Evolutionary conservation across 495 filamentous ascomycete genomes (phyloP), one percentile per base, ranked within the genome.

Genomic region (Aspergillus ostianus): DNA sequence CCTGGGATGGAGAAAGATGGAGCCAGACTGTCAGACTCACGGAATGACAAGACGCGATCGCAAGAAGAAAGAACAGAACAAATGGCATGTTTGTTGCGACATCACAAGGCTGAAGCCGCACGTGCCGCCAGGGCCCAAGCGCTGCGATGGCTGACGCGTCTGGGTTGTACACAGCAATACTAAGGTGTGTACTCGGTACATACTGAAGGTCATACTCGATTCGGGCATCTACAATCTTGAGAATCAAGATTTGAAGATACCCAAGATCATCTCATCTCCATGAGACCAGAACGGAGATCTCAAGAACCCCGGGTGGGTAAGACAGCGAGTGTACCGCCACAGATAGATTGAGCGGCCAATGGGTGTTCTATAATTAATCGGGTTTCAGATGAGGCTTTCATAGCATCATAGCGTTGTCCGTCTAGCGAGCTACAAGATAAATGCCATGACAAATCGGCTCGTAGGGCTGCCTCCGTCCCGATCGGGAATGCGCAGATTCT

Each of bases 141-240:
- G 54, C 27, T 26, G 18, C n/a, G 46, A 21, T 48, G 55, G 55
- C 55, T 56, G 55, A 56, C 46, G 55, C 45, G 55, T 49, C 41
- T 4, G 41, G n/a, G n/a, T n/a, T n/a, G n/a, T n/a, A n/a, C n/a
- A n/a, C n/a, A n/a, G n/a, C n/a, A n/a, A n/a, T n/a, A n/a, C n/a
- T n/a, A n/a, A n/a, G n/a, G n/a, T n/a, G n/a, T n/a, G n/a, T n/a
- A n/a, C n/a, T n/a, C n/a, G n/a, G n/a, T n/a, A n/a, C n/a, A n/a
- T n/a, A n/a, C n/a, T n/a, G n/a, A n/a, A n/a, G n/a, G n/a, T n/a
- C n/a, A n/a, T 21, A 8, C 29, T 30, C 29, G 4, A 8, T 30
- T 8, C 4, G 8, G 29, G 8, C 29, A 26, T 26, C 23, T 26
- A 26, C n/a, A 26, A 4, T 26, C 23, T 26, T 2, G 23, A 26